Percentiles rank a stretch among this genome's conserved stretches.
These are phyloP conservation scores for Domatiomyces globalis DNA, from an alignment of 2,329 filamentous ascomycete species.

Conservation along the genomic window DNA sequence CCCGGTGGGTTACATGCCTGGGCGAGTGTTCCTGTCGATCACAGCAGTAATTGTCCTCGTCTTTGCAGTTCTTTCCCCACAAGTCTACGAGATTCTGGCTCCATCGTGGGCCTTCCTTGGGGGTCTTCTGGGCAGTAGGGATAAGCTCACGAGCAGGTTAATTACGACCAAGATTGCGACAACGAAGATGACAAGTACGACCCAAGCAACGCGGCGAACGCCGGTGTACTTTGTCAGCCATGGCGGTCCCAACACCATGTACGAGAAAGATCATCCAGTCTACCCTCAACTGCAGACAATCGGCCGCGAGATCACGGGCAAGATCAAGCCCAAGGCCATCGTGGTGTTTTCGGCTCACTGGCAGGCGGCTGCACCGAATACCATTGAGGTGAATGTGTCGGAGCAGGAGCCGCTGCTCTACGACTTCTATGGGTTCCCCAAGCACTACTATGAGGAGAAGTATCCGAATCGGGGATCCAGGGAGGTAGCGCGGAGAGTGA, in stretches of 20 bases:
- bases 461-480: conserved; percentile 52
- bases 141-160: not conserved
- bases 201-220: conserved; percentile 19
- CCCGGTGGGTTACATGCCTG: not conserved
- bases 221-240: conserved; percentile 41
- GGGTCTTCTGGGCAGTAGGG: not conserved
- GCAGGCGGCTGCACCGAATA: conserved; percentile 41
- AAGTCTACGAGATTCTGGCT: not conserved
- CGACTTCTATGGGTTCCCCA: conserved; percentile 61
- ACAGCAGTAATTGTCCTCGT: not conserved
- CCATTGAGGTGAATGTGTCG: conserved; percentile 52
- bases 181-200: not conserved
- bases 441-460: conserved; percentile 52
- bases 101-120: not conserved
- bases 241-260: conserved; percentile 50
- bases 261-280: conserved; percentile 53
- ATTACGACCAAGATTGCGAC: not conserved
- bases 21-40: not conserved
- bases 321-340: conserved; percentile 56
- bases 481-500: conserved; percentile 44
- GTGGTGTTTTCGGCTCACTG: conserved; percentile 69
- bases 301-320: conserved; percentile 54
- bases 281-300: conserved; percentile 50
- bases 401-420: conserved; percentile 55
- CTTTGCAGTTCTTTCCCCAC: not conserved